Base-by-base conservation (phyloP, 2,329 filamentous ascomycete species). In the Septoria petroselini region DNA sequence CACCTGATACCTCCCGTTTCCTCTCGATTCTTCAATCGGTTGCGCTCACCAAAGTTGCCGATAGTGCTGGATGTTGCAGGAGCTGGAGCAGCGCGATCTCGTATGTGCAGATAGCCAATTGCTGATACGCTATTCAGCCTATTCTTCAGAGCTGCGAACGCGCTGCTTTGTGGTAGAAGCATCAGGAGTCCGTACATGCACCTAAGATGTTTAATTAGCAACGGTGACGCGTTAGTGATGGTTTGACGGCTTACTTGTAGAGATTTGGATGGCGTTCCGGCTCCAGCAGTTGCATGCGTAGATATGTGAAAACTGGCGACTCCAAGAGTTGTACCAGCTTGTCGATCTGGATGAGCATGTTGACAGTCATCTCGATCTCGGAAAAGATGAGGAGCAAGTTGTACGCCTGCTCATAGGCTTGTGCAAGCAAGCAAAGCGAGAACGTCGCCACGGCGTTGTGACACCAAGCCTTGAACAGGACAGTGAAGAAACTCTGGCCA, bases 381-480 rank as follows among this genome's bases (percentile, higher is more conserved):
- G 89, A 93, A 88, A 98, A 96, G 40, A 97, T 93, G 65, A 96
- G 91, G 14, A 98, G 76, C 12, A 98, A 77, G 66, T 97, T 89
- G 65, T 97, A 98, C 8, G 93, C 93, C 67, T 97, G 94, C 67
- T 98, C 93, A 66, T 98, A 98, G 9, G 91, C 93, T 70, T 98
- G 93, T 1, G 93, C 93, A 43, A 98, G 82, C 25, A 98, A 77
- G 65, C 93, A 98, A 3, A 98, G 76, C 2, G 91, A 97, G 70
- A 98, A 98, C 0, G 93, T 97, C 6, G 93, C 91, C 4, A 98
- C 94, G 2, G 93, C 91, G 64, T 98, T 98, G 68, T 96, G 93
- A 66, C 93, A 98, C 93, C 93, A 98, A 3, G 91, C 95, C 50
- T 89, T 83, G 71, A 98, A 98, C 3, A 98, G 75, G 1, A 91